A percentile compares a stretch with the other conserved stretches of the same genome.
Conservation (phyloP, 208 protist species). For the Acanthamoeba sp. region DNA sequence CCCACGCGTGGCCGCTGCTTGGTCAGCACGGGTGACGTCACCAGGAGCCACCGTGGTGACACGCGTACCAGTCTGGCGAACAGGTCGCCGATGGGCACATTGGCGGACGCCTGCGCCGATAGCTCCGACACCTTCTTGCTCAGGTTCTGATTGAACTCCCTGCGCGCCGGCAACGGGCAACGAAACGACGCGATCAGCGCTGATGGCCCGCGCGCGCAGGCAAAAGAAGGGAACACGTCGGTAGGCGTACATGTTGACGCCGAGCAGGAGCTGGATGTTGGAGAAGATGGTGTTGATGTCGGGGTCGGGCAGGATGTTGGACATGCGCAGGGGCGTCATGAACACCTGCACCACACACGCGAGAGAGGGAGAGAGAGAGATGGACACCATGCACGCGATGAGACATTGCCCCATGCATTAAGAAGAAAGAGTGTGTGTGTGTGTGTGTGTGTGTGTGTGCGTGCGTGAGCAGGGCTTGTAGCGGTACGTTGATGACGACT, state of each 20-base stretch:
- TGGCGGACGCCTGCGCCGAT: background rate
- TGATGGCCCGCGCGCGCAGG: background rate
- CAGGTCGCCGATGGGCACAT: slow-evolving; percentile 14
- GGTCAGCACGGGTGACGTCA: background rate
- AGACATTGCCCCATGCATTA: too few relatives aligned
- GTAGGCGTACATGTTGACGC: slow-evolving; percentile 48
- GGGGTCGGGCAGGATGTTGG: background rate
- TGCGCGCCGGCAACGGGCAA: background rate
- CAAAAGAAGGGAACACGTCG: too few relatives aligned
- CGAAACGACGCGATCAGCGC: background rate
- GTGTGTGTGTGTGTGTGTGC: too few relatives aligned
- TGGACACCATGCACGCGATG: too few relatives aligned
- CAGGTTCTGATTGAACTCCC: slow-evolving; percentile 16
- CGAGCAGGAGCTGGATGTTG: slow-evolving; percentile 55
- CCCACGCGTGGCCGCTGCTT: background rate
- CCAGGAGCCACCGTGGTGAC: background rate
- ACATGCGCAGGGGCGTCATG: slow-evolving; percentile 24
- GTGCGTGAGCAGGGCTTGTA: background rate
- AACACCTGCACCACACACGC: background rate
- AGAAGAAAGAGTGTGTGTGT: too few relatives aligned
- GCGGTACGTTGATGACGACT: slow-evolving; percentile 8
- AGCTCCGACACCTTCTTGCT: slow-evolving; percentile 43
- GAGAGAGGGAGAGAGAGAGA: background rate
- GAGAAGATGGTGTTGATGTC: slow-evolving; percentile 59
- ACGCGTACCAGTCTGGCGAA: background rate